Evolutionary conservation across 2,329 filamentous ascomycete species (phyloP).

Genomic region (Cercospora sojina): DNA sequence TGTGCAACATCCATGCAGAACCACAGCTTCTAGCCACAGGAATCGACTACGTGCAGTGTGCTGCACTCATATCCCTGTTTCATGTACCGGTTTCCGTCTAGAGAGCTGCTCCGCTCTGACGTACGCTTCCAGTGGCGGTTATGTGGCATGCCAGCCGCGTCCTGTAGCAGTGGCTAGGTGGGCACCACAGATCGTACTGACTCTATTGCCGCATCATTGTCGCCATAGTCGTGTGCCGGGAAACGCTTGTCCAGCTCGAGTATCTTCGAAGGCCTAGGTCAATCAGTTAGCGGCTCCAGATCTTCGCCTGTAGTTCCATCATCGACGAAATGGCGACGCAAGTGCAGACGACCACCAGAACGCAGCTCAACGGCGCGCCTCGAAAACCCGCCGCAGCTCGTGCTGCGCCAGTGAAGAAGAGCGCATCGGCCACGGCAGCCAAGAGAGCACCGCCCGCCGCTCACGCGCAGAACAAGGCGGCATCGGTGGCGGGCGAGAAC

Average conservation of each 20-base stretch:
- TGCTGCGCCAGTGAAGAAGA: slow-evolving; percentile 25
- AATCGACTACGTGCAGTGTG: slow-evolving; percentile 3
- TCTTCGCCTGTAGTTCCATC: background rate
- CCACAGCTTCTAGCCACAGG: slow-evolving; percentile 14
- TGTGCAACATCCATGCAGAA: slow-evolving; percentile 12
- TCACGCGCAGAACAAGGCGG: slow-evolving; percentile 36
- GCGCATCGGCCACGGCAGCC: slow-evolving; percentile 15
- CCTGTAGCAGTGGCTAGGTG: background rate
- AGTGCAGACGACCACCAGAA: slow-evolving; percentile 16
- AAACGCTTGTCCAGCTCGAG: background rate
- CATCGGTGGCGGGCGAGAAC: slow-evolving; percentile 37
- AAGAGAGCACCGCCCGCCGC: slow-evolving; percentile 23
- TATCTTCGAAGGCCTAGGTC: background rate
- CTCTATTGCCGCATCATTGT: slow-evolving; percentile 5
- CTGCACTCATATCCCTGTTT: slow-evolving; percentile 12
- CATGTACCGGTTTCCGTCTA: slow-evolving; percentile 11
- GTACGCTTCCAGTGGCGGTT: slow-evolving; percentile 8
- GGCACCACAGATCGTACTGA: background rate
- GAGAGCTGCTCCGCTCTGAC: slow-evolving; percentile 13
- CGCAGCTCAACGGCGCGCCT: slow-evolving; percentile 31
- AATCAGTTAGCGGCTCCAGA: background rate
- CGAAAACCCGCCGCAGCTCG: slow-evolving; percentile 28
- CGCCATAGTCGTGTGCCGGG: slow-evolving; percentile 2
- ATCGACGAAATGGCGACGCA: slow-evolving; percentile 26
- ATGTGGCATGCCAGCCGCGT: slow-evolving; percentile 9